phyloP scores from a whole-genome alignment of 208 protist species.

The Trypanosoma cruzi region DNA sequence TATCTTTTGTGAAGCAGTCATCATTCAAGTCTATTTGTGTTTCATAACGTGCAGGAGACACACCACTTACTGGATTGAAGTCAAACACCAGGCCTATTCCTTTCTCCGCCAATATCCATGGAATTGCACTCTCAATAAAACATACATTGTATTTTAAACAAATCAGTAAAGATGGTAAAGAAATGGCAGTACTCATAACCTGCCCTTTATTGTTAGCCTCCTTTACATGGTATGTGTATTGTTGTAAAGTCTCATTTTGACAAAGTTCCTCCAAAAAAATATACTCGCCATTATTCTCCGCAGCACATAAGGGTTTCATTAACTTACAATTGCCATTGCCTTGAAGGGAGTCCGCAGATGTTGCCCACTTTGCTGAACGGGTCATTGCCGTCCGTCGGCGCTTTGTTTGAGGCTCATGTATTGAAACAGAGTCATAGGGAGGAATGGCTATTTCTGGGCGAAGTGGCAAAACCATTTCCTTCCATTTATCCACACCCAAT shows the following conservation, averaged over 20 bases:
- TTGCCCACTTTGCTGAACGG: conserved; percentile 46
- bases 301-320: conserved; percentile 33
- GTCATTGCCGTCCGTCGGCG: conserved; percentile 42
- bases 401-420: conserved; percentile 43
- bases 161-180: conserved; percentile 47
- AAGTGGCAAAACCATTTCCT: conserved; percentile 47
- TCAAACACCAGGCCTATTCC: conserved; percentile 61
- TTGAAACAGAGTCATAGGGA: conserved; percentile 56
- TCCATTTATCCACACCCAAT: conserved; percentile 55
- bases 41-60: conserved; percentile 11
- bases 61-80: not conserved
- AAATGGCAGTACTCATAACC: conserved; percentile 48
- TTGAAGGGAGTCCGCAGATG: conserved; percentile 5
- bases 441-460: conserved; percentile 49
- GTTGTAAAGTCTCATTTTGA: conserved; percentile 38
- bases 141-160: conserved; percentile 44
- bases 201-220: conserved; percentile 19
- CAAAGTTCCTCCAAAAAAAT: conserved; percentile 22
- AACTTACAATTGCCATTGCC: conserved; percentile 15
- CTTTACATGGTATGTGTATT: conserved; percentile 39
- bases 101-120: conserved; percentile 75
- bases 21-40: conserved; percentile 81
- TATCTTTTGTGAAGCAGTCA: conserved; percentile 58
- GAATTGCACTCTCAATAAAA: conserved; percentile 73
- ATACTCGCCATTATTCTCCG: conserved; percentile 28